Percentiles rank a stretch among this genome's conserved stretches.
Evolutionary conservation across 306 rosid species (phyloP).

Genomic region (Vigna radiata): DNA sequence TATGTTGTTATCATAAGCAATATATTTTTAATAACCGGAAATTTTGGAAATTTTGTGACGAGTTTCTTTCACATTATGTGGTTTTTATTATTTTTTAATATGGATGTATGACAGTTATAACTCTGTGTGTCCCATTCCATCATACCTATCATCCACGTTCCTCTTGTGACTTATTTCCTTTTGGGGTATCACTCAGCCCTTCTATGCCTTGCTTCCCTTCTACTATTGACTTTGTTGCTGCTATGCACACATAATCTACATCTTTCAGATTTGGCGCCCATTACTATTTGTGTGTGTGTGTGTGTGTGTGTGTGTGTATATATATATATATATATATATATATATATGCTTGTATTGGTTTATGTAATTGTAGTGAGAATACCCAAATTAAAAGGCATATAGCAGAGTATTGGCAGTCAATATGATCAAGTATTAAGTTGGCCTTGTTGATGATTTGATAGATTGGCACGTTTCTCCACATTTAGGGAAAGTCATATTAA

Average conservation of each 20-base stretch:
- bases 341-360: background rate
- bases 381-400: background rate
- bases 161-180: background rate
- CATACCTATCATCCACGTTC: background rate
- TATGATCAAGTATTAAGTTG: background rate
- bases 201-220: background rate
- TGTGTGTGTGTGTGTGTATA: too few relatives aligned
- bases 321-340: background rate
- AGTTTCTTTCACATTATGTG: background rate
- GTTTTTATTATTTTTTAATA: background rate
- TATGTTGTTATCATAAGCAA: background rate
- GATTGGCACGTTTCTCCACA: background rate
- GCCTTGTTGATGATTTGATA: background rate
- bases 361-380: background rate
- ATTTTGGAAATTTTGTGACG: background rate
- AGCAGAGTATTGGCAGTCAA: conserved; percentile 2
- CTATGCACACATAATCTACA: background rate
- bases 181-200: background rate
- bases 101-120: background rate
- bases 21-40: background rate
- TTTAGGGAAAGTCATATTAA: background rate
- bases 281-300: too few relatives aligned
- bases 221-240: background rate
- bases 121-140: background rate
- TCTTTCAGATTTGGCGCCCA: background rate